Evolutionary conservation across 2,329 filamentous ascomycete species (phyloP), one percentile per base, ranked within the genome.

Genomic region (Talaromyces sp.): DNA sequence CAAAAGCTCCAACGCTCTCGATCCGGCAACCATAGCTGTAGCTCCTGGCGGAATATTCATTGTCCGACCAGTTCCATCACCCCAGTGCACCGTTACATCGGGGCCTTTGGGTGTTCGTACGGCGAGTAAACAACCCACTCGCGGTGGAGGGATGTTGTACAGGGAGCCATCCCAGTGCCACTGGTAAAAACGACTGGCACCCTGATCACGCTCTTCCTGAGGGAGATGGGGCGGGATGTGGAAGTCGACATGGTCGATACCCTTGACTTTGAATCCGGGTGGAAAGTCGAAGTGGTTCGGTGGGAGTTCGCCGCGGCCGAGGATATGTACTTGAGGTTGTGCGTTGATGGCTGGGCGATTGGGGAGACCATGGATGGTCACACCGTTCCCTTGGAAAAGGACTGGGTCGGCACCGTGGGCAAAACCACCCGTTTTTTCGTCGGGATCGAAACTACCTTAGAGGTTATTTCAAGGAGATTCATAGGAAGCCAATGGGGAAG

Each of bases 221-320:
- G 70, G 62, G 15, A 73, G 69, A 48, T 75, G 73, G 6, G 73
- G 73, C n/a, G 71, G 70, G 17, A 73, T 63, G 57, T 75, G 72
- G 60, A 73, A 74, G 22, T 70, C 65, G n/a, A 62, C 62, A 56
- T 73, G 72, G 55, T 73, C 66, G 41, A 73, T 70, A 5, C 72
- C 73, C 58, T 74, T 72, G 48, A 75, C 64, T 60, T 74, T 70
- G 58, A 75, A 74, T 2, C 68, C 72, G 0, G 70, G 67, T 0
- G 73, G 72, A 45, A 74, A 74, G 36, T 71, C 66, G 53, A 69
- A 73, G 61, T 75, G 69, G 21, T 64, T 61, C 7, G 69, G 59
- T 0, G 69, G 71, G n/a, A 73, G 52, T 9, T 67, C 65, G 1
- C 72, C 72, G 28, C 71, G 68, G 1, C 72, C 71, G 22, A 75